Evolutionary conservation across 164 flowering plant genomes (phyloP), one percentile per base, ranked within the genome.

Genomic region (Stephania japonica): DNA sequence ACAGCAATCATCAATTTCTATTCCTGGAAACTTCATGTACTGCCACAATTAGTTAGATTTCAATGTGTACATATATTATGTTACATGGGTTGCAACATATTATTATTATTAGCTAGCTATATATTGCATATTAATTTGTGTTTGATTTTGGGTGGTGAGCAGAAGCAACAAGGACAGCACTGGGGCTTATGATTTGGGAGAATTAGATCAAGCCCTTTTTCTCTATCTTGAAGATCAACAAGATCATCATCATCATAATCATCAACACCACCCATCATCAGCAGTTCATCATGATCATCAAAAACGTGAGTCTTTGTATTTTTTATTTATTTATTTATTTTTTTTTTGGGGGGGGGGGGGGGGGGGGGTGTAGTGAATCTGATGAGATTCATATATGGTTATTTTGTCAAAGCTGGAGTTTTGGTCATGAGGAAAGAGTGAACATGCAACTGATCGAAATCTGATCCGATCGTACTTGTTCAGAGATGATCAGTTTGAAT

Each of bases 121-220:
- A 72, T 27, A 7, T 11, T 68, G 53, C 23, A 38, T 32, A 24
- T 3, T 7, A 12, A 32, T 66, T 32, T 59, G 5, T 50, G 38
- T 11, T 74, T 69, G 68, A 69, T 63, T 14, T 41, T 56, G n/a
- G 66, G 24, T 72, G 76, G 73, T 68, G 7, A 69, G 76, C 84
- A 88, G 88, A 71, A 82, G 81, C 78, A 89, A 32, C 4, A 32
- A 83, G 78, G 98, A 87, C 62, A 68, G 18, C 50, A 72, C 76
- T 26, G 94, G 91, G 59, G 89, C 91, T 67, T 91, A 91, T 82
- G 97, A 94, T 72, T 83, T 93, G 80, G 98, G 94, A 7, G 99
- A 96, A 72, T 76, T 96, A n/a, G 98, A 96, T 84, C 95, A 90
- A 84, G 97, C 99, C 8, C 86, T 96, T 64, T 91, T 91, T 70